These are phyloP conservation scores for Ophiostoma piceae DNA, from an alignment of 2,329 filamentous ascomycete species.

Conservation along the genomic window DNA sequence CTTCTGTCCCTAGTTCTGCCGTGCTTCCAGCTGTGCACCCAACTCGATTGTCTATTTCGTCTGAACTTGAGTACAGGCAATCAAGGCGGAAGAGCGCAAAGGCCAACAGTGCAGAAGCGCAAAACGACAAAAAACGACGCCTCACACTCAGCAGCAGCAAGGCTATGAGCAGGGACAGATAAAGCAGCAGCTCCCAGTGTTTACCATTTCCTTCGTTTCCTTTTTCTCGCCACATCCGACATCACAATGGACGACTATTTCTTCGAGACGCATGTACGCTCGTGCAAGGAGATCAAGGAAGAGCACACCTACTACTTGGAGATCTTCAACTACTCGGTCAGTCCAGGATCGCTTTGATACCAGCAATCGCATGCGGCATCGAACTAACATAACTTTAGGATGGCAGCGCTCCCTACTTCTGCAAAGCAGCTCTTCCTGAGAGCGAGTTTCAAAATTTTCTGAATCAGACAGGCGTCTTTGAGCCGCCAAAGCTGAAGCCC, in stretches of 20 bases:
- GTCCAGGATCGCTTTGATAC: neutral
- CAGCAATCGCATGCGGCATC: neutral
- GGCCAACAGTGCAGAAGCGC: neutral
- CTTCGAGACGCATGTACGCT: constrained; percentile 45
- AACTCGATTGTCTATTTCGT: neutral
- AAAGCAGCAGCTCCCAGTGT: neutral
- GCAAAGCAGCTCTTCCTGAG: constrained; percentile 45
- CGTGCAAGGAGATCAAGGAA: constrained; percentile 48
- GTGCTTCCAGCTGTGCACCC: constrained; percentile 18
- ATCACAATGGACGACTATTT: constrained; percentile 55
- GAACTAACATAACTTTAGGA: constrained; percentile 38
- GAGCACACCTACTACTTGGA: constrained; percentile 49
- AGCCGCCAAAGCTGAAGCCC: constrained; percentile 40
- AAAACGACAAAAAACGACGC: neutral
- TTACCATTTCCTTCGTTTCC: neutral
- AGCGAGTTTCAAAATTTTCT: constrained; percentile 55
- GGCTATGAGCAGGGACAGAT: neutral
- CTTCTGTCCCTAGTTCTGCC: neutral
- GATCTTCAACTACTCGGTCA: constrained; percentile 55
- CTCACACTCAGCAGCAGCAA: neutral
- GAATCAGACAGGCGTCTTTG: constrained; percentile 41
- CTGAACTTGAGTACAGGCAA: neutral
- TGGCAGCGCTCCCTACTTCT: constrained; percentile 45
- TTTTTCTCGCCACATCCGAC: neutral
- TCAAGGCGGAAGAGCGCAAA: neutral